Base-by-base conservation (phyloP, 177 flowering plant species). In the Vitis hybrid region DNA sequence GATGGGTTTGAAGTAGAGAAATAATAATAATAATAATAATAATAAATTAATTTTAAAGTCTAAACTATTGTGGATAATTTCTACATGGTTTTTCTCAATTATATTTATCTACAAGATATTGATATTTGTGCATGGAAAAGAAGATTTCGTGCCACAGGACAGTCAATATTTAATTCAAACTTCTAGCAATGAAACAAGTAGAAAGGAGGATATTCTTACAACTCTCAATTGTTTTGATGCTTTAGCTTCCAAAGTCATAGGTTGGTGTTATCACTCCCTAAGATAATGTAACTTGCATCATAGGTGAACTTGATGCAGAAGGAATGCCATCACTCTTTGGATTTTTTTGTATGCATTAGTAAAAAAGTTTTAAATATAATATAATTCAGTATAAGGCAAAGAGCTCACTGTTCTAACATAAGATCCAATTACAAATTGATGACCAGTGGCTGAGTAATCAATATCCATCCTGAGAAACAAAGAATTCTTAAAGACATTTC, bases 181-280 rank as follows among this genome's bases (percentile, higher is more conserved):
- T 4, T 14, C 7, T n/a, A n/a, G 19, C 17, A 58, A 56, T 6
- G 6, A 30, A 35, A 11, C 21, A 61, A 18, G 51, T 17, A 50
- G 13, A 49, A 58, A 69, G 46, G 54, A 64, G 69, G 19, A 64
- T 68, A 56, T 72, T 70, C 95, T 81, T 91, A 94, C 99, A 59
- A 95, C 98, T 78, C 99, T 98, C 78, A 93, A 60, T 72, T 95
- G 97, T 76, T 95, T 97, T 46, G 99, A 95, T 75, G 99, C 98
- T 75, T 88, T 91, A 52, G 98, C 94, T 77, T 95, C 99, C 99
- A 95, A 19, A 95, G 82, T 65, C 99, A 89, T 52, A 95, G 86
- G 77, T 95, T 95, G 12, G 93, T 87, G 74, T 95, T 98, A 84
- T 93, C 99, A 81, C 99, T 95, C 19, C 99, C 99, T 9, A 97